Evolutionary conservation across 2,329 filamentous ascomycete genomes (phyloP).

Genomic region (Xylaria arbuscula): DNA sequence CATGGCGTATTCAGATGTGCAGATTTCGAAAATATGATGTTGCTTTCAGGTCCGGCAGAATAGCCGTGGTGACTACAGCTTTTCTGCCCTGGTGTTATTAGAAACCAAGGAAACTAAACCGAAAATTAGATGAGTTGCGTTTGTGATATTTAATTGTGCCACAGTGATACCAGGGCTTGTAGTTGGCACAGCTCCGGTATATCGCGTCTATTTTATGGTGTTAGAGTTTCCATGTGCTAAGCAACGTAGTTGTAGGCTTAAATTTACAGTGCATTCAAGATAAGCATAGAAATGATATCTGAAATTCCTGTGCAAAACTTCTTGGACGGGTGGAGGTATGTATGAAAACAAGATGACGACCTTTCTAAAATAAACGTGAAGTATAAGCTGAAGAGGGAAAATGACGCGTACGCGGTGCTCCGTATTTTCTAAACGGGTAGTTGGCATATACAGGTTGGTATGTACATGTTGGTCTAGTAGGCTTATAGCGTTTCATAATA

Average conservation of each 20-base stretch:
- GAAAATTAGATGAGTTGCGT: not conserved
- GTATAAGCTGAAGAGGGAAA: slow-evolving; percentile 45
- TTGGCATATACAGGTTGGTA: not conserved
- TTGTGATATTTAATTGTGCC: not conserved
- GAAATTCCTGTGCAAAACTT: not conserved
- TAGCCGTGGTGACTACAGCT: too few relatives aligned
- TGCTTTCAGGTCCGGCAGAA: too few relatives aligned
- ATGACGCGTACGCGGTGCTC: slow-evolving; percentile 40
- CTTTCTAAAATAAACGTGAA: slow-evolving; percentile 40
- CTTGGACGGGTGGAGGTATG: not conserved
- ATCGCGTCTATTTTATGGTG: not conserved
- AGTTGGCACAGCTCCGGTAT: not conserved
- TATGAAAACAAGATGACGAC: slow-evolving; percentile 23
- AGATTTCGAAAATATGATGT: too few relatives aligned
- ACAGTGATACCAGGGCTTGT: not conserved
- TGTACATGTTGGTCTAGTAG: too few relatives aligned
- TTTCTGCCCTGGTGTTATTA: too few relatives aligned
- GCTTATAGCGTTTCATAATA: not conserved
- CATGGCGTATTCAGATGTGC: too few relatives aligned
- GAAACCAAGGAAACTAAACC: too few relatives aligned
- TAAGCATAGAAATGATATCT: not conserved
- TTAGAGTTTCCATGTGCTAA: slow-evolving; percentile 4
- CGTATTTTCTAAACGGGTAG: slow-evolving; percentile 42
- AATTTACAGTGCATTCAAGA: slow-evolving; percentile 11
- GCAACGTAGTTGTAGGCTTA: slow-evolving; percentile 9